Evolutionary conservation across 768 basidiomycete species (phyloP).

Genomic region (Amanita exitialis): DNA sequence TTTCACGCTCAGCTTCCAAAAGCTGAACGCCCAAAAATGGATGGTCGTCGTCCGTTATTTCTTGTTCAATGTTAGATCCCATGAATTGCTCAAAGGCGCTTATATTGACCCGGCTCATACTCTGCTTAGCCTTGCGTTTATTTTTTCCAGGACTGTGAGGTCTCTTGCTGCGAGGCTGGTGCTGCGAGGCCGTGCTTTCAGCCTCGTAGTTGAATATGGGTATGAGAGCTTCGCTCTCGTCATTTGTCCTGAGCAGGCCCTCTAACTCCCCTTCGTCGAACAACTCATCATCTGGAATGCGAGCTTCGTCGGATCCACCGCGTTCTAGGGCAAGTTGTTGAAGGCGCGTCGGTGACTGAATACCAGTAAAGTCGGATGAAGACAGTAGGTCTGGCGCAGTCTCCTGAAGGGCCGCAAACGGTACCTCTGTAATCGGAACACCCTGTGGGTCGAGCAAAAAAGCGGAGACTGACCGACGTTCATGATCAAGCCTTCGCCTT

Average conservation of each 20-base stretch:
- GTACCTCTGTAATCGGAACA: constrained; percentile 10
- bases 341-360: constrained; percentile 37
- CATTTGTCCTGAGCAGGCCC: constrained; percentile 39
- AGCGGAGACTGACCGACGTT: constrained; percentile 32
- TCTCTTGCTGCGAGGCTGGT: constrained; percentile 6
- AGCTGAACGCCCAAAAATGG: constrained; percentile 3
- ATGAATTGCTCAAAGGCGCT: constrained; percentile 6
- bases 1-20: constrained; percentile 7
- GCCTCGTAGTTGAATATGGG: constrained; percentile 20
- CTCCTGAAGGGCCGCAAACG: background rate
- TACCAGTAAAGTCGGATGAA: constrained; percentile 25
- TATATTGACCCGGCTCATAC: background rate
- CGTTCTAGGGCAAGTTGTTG: constrained; percentile 50
- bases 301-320: constrained; percentile 39
- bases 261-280: constrained; percentile 65
- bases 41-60: background rate
- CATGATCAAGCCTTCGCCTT: constrained; percentile 17
- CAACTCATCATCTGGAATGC: constrained; percentile 61
- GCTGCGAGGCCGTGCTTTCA: constrained; percentile 10
- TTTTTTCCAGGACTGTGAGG: background rate
- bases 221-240: constrained; percentile 37
- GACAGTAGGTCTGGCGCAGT: constrained; percentile 6
- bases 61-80: constrained; percentile 1
- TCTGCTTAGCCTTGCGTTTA: background rate
- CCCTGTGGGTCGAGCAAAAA: constrained; percentile 54